phyloP scores from a whole-genome alignment of 345 rosid species.

The Populus deltoides region DNA sequence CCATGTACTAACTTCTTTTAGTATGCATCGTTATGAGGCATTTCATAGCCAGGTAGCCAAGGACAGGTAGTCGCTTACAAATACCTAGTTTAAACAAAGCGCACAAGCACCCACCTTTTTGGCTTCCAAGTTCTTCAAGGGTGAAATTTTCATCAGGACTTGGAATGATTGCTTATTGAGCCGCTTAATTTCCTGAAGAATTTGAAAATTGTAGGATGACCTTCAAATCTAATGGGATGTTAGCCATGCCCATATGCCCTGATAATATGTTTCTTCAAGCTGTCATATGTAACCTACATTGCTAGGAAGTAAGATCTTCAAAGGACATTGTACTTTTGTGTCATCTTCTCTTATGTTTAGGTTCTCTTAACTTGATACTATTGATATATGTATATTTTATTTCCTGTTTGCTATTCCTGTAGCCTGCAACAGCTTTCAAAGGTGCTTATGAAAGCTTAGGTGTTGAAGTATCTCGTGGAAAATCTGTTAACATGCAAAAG shows the following conservation, averaged over 20 bases:
- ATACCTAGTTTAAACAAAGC: background rate
- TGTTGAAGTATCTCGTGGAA: constrained; percentile 67
- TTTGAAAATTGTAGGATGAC: background rate
- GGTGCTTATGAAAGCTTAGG: constrained; percentile 75
- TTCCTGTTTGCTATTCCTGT: constrained; percentile 14
- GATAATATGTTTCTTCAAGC: constrained; percentile 2
- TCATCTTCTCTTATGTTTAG: background rate
- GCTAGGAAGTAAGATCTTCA: background rate
- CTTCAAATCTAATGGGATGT: background rate
- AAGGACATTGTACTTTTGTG: background rate
- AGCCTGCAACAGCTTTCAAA: constrained; percentile 86
- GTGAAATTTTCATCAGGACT: background rate
- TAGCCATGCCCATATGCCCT: background rate
- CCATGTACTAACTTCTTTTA: background rate
- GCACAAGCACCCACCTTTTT: background rate
- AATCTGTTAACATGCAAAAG: constrained; percentile 90
- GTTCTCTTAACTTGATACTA: background rate
- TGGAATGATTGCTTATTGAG: background rate
- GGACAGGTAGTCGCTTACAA: background rate
- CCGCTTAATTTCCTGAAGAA: background rate
- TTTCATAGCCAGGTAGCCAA: background rate
- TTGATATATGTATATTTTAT: background rate
- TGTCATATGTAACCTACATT: background rate
- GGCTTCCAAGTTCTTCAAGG: background rate
- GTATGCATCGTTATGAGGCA: background rate